Percentiles rank a stretch among this genome's conserved stretches.
Conservation (phyloP, 768 basidiomycete species). For the Rickenella mellea region DNA sequence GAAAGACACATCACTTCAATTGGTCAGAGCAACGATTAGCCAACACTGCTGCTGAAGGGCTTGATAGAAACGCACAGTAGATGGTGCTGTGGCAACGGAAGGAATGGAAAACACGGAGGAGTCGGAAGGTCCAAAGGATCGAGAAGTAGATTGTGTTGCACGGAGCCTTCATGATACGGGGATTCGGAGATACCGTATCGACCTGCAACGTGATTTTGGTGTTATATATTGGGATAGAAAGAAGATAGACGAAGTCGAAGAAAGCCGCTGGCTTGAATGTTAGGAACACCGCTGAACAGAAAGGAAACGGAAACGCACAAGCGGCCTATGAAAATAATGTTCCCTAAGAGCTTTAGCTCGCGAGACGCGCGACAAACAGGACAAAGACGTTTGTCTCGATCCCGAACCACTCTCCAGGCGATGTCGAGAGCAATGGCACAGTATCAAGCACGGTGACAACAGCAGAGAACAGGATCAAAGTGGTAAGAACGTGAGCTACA, state of each 20-base stretch:
- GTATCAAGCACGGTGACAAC: conserved; percentile 74
- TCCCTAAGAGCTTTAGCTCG: conserved; percentile 69
- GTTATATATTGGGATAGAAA: conserved; percentile 84
- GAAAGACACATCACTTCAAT: conserved; percentile 91
- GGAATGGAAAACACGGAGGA: conserved; percentile 81
- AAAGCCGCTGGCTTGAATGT: conserved; percentile 43
- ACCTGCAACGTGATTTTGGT: conserved; percentile 75
- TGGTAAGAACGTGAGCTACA: conserved; percentile 60
- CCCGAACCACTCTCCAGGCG: conserved; percentile 74
- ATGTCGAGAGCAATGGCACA: conserved; percentile 65
- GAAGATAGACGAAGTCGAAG: conserved; percentile 76
- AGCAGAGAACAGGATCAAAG: conserved; percentile 65
- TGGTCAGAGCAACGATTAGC: conserved; percentile 34
- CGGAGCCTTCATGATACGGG: conserved; percentile 27
- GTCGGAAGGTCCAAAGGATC: conserved; percentile 81
- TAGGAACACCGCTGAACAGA: background rate
- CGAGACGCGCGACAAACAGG: conserved; percentile 58
- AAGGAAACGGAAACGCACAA: conserved; percentile 35
- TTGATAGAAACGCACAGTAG: conserved; percentile 45
- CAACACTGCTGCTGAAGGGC: background rate
- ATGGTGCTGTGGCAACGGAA: conserved; percentile 81
- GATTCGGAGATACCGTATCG: conserved; percentile 57
- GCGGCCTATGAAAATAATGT: conserved; percentile 54
- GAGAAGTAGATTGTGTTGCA: conserved; percentile 85
- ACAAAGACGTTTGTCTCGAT: conserved; percentile 78